Evolutionary conservation across 2,329 filamentous ascomycete species (phyloP), one percentile per base, ranked within the genome.

Genomic region (Curvularia sp.): DNA sequence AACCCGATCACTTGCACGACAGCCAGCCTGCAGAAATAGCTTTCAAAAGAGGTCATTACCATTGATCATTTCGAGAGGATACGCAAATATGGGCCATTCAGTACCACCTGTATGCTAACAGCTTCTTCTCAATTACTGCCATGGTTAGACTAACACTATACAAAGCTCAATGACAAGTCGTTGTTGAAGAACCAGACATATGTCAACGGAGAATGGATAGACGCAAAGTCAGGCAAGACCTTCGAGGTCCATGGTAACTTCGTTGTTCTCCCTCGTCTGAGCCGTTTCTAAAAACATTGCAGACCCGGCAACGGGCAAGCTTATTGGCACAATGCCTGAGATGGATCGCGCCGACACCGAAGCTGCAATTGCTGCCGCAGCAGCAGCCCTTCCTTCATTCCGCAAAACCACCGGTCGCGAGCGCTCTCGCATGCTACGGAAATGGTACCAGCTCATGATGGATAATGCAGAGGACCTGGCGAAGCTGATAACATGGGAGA

Each of bases 151-250:
- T 73, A 49, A 70, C 59, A 18, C 35, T n/a, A n/a, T 9, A 22
- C 22, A 22, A 58, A 80, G 78, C 78, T 84, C 61, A 82, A 78
- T 60, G 81, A 84, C 68, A 77, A 78, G 62, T 80, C 78, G 24
- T 85, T 99, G 60, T 86, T 98, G 71, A 97, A 96, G 82, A 87
- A 89, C 68, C 86, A 93, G 75, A 80, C 88, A 71, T 97, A 94
- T 75, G 88, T 98, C 73, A 94, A 99, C 76, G 95, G 95, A 72
- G 86, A 96, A 85, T 99, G 93, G 91, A 86, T 96, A 62, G 84
- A 85, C 68, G 91, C 94, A 68, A 86, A 88, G 72, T 96, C 92
- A 0, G 92, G 92, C 74, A 88, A 96, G 85, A 97, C 92, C 46
- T 99, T 98, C 77, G 89, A 95, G 75, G 91, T 97, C 60, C 84